Conservation (phyloP, 2,329 filamentous ascomycete genomes). For the Penicillium paneum region DNA sequence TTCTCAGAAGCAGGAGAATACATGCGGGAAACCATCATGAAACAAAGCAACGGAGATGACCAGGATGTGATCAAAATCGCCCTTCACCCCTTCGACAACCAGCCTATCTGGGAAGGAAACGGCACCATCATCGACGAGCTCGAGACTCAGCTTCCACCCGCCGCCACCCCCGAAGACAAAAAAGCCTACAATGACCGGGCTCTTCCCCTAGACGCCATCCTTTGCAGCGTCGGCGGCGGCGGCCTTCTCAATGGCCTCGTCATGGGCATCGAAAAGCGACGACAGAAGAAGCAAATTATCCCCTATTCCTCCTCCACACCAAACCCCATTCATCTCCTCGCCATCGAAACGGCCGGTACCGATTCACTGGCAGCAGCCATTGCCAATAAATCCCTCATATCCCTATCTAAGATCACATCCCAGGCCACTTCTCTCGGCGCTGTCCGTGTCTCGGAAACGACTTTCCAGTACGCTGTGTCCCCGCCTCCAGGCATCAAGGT, state of each 20-base stretch:
- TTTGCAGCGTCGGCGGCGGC: constrained; percentile 78
- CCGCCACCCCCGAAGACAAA: constrained; percentile 32
- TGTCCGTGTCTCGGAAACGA: constrained; percentile 64
- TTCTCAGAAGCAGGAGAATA: constrained; percentile 69
- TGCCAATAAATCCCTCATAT: constrained; percentile 53
- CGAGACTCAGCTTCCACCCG: constrained; percentile 39
- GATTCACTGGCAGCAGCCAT: constrained; percentile 66
- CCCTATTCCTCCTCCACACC: constrained; percentile 15
- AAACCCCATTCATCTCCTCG: constrained; percentile 56
- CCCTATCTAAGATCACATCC: constrained; percentile 68
- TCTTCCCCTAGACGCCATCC: constrained; percentile 61
- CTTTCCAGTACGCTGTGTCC: constrained; percentile 62
- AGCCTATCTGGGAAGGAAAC: constrained; percentile 47
- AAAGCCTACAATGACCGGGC: constrained; percentile 27
- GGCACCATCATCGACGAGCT: constrained; percentile 46
- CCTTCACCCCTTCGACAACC: constrained; percentile 46
- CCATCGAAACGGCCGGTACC: constrained; percentile 72
- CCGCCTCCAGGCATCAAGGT: constrained; percentile 50
- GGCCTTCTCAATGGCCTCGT: constrained; percentile 75
- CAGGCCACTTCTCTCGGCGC: constrained; percentile 73
- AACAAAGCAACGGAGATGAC: constrained; percentile 23
- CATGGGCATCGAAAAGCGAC: constrained; percentile 59
- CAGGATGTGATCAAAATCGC: constrained; percentile 40
- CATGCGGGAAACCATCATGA: constrained; percentile 54
- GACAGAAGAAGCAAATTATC: constrained; percentile 32